These are phyloP conservation scores for Leccinellum rugosiceps DNA, from an alignment of 768 basidiomycete species.

Conservation along the genomic window DNA sequence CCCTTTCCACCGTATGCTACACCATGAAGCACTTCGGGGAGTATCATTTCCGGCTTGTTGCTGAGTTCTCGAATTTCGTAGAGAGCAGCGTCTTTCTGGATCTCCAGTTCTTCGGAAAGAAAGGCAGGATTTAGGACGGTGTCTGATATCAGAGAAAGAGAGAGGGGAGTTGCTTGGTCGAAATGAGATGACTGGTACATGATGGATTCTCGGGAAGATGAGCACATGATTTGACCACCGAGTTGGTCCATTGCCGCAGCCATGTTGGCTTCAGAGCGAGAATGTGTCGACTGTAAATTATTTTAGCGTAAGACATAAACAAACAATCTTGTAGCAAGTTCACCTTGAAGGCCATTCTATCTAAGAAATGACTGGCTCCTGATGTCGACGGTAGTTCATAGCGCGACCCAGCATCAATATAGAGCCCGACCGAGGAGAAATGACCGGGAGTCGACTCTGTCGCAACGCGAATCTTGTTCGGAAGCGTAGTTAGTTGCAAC, in stretches of 20 bases:
- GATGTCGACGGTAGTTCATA: slow-evolving; percentile 73
- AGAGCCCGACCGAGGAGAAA: slow-evolving; percentile 91
- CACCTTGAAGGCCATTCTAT: slow-evolving; percentile 97
- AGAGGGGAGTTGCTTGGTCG: slow-evolving; percentile 73
- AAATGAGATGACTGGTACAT: slow-evolving; percentile 99
- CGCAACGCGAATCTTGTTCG: slow-evolving; percentile 89
- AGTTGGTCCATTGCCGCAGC: slow-evolving; percentile 73
- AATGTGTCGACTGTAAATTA: slow-evolving; percentile 62
- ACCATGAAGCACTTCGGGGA: slow-evolving; percentile 86
- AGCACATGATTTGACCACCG: slow-evolving; percentile 89
- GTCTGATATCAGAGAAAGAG: slow-evolving; percentile 87
- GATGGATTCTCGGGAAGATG: slow-evolving; percentile 89
- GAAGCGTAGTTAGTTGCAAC: slow-evolving; percentile 75
- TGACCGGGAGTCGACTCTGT: slow-evolving; percentile 90
- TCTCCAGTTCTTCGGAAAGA: slow-evolving; percentile 71
- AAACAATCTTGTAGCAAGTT: slow-evolving; percentile 4
- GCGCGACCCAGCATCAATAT: slow-evolving; percentile 89
- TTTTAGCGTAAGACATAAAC: slow-evolving; percentile 2
- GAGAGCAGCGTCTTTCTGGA: slow-evolving; percentile 80
- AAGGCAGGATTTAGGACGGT: slow-evolving; percentile 81
- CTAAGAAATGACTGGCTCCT: slow-evolving; percentile 89
- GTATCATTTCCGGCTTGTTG: slow-evolving; percentile 87
- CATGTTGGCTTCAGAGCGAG: slow-evolving; percentile 75
- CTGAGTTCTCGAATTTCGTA: slow-evolving; percentile 90
- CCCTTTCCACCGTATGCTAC: slow-evolving; percentile 78